Base-by-base conservation (phyloP, 2,329 filamentous ascomycete species). In the Diatrype stigma region DNA sequence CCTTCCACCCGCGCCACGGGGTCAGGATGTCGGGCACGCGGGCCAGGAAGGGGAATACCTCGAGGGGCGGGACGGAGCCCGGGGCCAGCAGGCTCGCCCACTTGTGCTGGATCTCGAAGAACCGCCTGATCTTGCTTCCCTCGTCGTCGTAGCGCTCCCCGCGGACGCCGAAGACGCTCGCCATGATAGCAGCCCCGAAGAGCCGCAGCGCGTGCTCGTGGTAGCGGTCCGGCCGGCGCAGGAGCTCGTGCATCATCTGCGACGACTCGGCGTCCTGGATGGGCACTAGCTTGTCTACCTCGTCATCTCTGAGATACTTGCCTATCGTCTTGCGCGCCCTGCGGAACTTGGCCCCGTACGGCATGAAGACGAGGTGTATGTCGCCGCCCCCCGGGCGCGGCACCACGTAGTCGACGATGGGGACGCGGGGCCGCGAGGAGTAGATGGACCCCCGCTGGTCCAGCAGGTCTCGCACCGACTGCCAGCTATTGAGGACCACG, bases 401-500 rank as follows among this genome's bases (percentile, higher is more conserved):
- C n/a, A 60, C 35, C 5, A 60, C 50, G 11, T 57, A 51, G 7
- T 53, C 38, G 19, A 42, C 50, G 10, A 55, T 46, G 28, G 40
- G 38, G 11, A 59, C 28, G n/a, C 42, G 16, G 6, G 58, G 60
- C 5, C 60, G 50, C 6, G 57, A 55, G 4, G 60, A 60, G 47
- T 60, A 63, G 32, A 60, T 49, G 5, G 51, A 55, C 5, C 56
- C 58, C n/a, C 56, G 57, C 44, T 51, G 52, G 47, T 60, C 55
- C 6, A 63, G 53, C 11, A 63, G 56, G 19, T 63, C 60, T 23
- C 53, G 50, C 22, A 54, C 58, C 8, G 51, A 46, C 22, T 51
- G 54, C 58, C 54, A 60, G 42, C 46, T 61, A n/a, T 53, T 58
- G 6, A 63, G 46, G 40, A 63, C 49, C 14, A 63, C 48, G 10